These are phyloP conservation scores for Ilyonectria mors-panacis DNA, from an alignment of 2,329 filamentous ascomycete genomes.

Conservation along the genomic window DNA sequence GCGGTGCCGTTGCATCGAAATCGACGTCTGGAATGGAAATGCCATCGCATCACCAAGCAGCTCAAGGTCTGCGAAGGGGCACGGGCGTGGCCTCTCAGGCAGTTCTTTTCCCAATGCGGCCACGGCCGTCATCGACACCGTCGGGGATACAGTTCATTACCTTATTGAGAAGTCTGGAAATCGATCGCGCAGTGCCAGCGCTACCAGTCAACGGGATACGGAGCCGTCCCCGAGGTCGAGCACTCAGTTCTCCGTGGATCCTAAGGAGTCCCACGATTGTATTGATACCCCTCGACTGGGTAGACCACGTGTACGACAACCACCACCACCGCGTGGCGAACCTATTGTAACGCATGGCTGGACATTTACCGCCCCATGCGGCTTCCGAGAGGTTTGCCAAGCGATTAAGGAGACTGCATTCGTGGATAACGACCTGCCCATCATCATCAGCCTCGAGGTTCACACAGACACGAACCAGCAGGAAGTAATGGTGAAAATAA, in stretches of 20 bases:
- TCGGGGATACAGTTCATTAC: constrained; percentile 49
- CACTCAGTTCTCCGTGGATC: constrained; percentile 45
- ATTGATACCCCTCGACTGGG: constrained; percentile 50
- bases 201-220: constrained; percentile 52
- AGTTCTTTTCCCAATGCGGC: constrained; percentile 63
- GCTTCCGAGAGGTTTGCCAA: constrained; percentile 88
- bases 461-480: constrained; percentile 89
- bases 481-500: constrained; percentile 92
- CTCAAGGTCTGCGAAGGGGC: constrained; percentile 59
- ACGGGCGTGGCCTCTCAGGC: constrained; percentile 64
- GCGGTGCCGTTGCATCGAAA: constrained; percentile 91
- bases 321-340: constrained; percentile 66
- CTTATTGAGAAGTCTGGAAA: constrained; percentile 49
- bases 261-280: constrained; percentile 54
- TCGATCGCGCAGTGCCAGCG: constrained; percentile 59
- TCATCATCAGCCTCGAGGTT: constrained; percentile 94
- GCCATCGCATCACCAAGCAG: constrained; percentile 54
- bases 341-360: constrained; percentile 87
- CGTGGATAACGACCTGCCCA: constrained; percentile 79
- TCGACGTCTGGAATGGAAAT: constrained; percentile 92
- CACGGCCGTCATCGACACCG: constrained; percentile 56
- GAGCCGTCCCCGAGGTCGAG: constrained; percentile 53
- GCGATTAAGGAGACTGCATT: constrained; percentile 87
- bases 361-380: constrained; percentile 87
- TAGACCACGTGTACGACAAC: constrained; percentile 41